phyloP scores from a whole-genome alignment of 1,139 yeast species.

The Taphrina flavorubra region DNA sequence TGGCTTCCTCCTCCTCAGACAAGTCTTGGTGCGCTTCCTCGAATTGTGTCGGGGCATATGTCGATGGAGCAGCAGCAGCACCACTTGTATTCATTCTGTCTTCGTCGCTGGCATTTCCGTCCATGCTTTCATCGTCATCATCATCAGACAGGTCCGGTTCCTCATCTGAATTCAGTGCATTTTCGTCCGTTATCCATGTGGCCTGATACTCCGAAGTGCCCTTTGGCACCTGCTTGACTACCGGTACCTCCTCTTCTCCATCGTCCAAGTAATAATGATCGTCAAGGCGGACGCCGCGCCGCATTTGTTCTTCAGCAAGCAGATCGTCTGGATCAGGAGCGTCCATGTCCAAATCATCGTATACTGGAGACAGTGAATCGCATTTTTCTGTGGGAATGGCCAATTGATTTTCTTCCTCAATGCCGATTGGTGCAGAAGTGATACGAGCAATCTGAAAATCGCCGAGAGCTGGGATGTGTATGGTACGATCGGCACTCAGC shows the following conservation, averaged over 20 bases:
- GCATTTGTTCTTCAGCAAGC: conserved; percentile 52
- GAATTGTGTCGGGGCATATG: conserved; percentile 57
- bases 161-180: conserved; percentile 61
- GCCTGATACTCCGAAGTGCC: conserved; percentile 96
- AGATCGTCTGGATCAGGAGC: conserved; percentile 56
- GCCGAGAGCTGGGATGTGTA: conserved; percentile 88
- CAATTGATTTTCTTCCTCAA: conserved; percentile 46
- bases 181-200: conserved; percentile 73
- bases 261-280: conserved; percentile 67
- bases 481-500: conserved; percentile 72
- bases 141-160: conserved; percentile 52
- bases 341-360: conserved; percentile 54
- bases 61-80: conserved; percentile 49
- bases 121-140: conserved; percentile 55
- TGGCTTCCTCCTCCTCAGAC: conserved; percentile 79
- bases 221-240: conserved; percentile 66
- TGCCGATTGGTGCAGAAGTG: conserved; percentile 53
- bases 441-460: conserved; percentile 80
- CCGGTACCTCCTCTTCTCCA: conserved; percentile 49
- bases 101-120: conserved; percentile 45
- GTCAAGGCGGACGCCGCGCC: conserved; percentile 70
- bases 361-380: conserved; percentile 66
- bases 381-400: conserved; percentile 61
- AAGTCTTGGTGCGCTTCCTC: conserved; percentile 74
- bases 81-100: conserved; percentile 49